phyloP scores from a whole-genome alignment of 768 basidiomycete genomes.

The Auricularia auricula-judae region DNA sequence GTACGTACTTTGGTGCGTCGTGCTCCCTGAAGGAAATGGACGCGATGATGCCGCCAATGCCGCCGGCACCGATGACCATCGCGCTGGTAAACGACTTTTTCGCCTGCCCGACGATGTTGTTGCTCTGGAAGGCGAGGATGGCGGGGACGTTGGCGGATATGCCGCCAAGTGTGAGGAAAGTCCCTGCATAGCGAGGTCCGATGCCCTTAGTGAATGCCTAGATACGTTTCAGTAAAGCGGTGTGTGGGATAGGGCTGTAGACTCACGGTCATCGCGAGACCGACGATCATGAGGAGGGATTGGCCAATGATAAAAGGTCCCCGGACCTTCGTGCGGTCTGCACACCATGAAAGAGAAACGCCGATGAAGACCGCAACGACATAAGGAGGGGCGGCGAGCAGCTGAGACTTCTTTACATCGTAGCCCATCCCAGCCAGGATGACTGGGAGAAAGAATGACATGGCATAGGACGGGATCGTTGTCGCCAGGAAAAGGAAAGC shows the following conservation, averaged over 20 bases:
- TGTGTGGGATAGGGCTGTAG: background rate
- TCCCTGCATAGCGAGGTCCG: background rate
- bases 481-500: constrained; percentile 13
- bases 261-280: constrained; percentile 7
- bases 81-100: constrained; percentile 14
- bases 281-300: constrained; percentile 12
- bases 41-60: constrained; percentile 15
- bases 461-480: constrained; percentile 1
- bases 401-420: constrained; percentile 9
- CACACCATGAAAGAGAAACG: constrained; percentile 10
- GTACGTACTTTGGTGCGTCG: constrained; percentile 9
- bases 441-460: constrained; percentile 16
- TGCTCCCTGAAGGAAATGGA: constrained; percentile 4
- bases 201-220: background rate
- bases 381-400: constrained; percentile 17
- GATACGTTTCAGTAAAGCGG: background rate
- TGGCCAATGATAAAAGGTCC: constrained; percentile 15
- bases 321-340: constrained; percentile 12
- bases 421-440: constrained; percentile 14
- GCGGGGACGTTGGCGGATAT: background rate
- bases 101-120: constrained; percentile 13
- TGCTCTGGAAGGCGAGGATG: constrained; percentile 8
- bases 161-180: constrained; percentile 2
- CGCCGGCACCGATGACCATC: constrained; percentile 11
- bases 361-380: constrained; percentile 14